These are phyloP conservation scores for Vitis cinerea DNA, from an alignment of 164 flowering plant species.

Conservation along the genomic window DNA sequence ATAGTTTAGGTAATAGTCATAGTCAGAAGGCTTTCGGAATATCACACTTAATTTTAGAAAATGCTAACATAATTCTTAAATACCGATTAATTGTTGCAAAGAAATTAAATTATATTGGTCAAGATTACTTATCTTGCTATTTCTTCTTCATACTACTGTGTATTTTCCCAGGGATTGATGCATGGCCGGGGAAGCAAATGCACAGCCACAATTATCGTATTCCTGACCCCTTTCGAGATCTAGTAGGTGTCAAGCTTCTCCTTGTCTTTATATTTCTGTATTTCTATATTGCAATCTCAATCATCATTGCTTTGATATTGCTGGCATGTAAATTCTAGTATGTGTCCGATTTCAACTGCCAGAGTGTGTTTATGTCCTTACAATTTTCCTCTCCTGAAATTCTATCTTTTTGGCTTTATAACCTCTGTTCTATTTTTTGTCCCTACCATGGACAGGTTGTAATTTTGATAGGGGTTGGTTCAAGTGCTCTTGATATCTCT, in stretches of 20 bases:
- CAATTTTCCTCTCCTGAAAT: too few relatives aligned
- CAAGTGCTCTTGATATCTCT: conserved; percentile 81
- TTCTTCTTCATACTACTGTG: not conserved
- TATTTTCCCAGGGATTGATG: conserved; percentile 49
- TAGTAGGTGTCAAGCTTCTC: conserved; percentile 38
- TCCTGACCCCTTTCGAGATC: conserved; percentile 69
- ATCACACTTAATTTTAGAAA: too few relatives aligned
- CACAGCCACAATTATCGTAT: conserved; percentile 90
- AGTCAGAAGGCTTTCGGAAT: too few relatives aligned
- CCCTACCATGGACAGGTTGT: conserved; percentile 52
- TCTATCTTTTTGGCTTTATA: too few relatives aligned
- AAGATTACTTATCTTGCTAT: too few relatives aligned
- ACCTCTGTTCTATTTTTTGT: not conserved
- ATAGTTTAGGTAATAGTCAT: too few relatives aligned
- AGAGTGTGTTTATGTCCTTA: too few relatives aligned
- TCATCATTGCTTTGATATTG: not conserved
- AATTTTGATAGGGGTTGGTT: conserved; percentile 68
- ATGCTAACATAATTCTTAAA: too few relatives aligned
- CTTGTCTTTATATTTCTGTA: not conserved
- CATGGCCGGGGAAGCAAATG: conserved; percentile 86
- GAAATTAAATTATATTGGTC: too few relatives aligned
- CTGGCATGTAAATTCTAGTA: too few relatives aligned
- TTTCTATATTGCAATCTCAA: not conserved
- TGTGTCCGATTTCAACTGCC: too few relatives aligned
- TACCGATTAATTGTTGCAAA: too few relatives aligned